Conservation (phyloP, 1,284 basidiomycete genomes). For the Pascua sp. region DNA sequence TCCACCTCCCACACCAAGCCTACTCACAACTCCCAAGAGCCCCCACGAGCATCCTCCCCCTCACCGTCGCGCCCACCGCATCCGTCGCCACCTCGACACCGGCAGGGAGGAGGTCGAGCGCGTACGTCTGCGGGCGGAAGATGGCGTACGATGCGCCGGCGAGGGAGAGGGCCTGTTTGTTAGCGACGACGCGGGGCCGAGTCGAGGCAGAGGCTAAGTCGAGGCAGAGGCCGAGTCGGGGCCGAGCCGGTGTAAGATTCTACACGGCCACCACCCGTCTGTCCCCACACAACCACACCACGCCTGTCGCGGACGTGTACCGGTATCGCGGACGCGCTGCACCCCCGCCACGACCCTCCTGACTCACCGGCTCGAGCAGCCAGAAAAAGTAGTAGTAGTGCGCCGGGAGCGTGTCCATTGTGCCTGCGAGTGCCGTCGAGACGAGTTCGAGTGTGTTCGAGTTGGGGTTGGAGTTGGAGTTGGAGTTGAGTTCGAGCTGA, state of each 20-base stretch:
- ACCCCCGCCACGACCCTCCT: neutral
- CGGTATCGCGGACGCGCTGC: too few relatives aligned
- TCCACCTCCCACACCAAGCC: too few relatives aligned
- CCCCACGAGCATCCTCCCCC: conserved; percentile 41
- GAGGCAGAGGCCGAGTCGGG: neutral
- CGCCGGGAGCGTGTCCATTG: conserved; percentile 21
- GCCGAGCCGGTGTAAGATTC: too few relatives aligned
- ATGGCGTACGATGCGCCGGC: conserved; percentile 45
- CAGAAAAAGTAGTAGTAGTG: conserved; percentile 41
- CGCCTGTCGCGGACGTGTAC: too few relatives aligned
- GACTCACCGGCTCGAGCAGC: conserved; percentile 35
- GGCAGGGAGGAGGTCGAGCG: conserved; percentile 34
- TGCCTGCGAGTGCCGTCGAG: neutral
- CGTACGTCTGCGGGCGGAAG: conserved; percentile 39
- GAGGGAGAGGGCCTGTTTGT: conserved; percentile 36
- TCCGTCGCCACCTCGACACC: conserved; percentile 24
- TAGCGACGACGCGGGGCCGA: neutral
- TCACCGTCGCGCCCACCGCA: conserved; percentile 26
- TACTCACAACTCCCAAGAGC: conserved; percentile 49
- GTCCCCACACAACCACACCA: too few relatives aligned
- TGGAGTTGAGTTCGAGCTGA: neutral
- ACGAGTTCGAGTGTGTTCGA: too few relatives aligned
- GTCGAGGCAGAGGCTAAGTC: neutral
- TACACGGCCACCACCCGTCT: too few relatives aligned
- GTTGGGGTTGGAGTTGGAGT: neutral